Base-by-base conservation (phyloP, 2,329 filamentous ascomycete species). In the Alternaria dauci region DNA sequence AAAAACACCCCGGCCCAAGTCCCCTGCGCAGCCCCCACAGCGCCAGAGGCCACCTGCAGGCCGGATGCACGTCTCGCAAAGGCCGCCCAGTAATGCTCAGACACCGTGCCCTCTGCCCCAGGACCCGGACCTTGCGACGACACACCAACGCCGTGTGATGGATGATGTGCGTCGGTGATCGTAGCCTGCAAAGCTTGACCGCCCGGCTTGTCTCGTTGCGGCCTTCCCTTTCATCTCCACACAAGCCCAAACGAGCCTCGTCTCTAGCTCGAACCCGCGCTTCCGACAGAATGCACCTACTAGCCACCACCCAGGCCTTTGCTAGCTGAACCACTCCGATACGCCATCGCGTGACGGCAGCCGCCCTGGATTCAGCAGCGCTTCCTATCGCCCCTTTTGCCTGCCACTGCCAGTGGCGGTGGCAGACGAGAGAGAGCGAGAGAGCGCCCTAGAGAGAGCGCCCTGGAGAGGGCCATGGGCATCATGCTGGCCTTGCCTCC, bases 11-110 rank as follows among this genome's bases (percentile, higher is more conserved):
- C 56, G 39, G 56, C 52, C 55, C 38, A 50, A 30, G 39, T 52
- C 65, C 66, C 66, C 66, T 65, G 61, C 61, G 50, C 55, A 41
- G 46, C 67, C 65, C 68, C 65, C 68, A 70, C 68, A 63, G 43
- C 30, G 55, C 61, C 61, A 54, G 59, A 61, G 63, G 59, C 64
- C 65, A 63, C 62, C 68, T 70, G 66, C 68, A 70, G 58, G 66
- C 63, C 67, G 56, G 57, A 67, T 60, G 68, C 68, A 64, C 57
- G 41, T 62, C 43, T 62, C 52, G 50, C 47, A 39, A 57, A 41
- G 20, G 44, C 38, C 53, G 43, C 55, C 55, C 38, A 55, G 39
- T 44, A 16, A 26, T 14, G 20, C 25, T 46, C 52, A 30, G 43
- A 42, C 58, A 36, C 54, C 46, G 54, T 48, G 38, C 39, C 30